Conservation (phyloP, 169 alveolate genomes). For the Ichthyophthirius multifiliis region DNA sequence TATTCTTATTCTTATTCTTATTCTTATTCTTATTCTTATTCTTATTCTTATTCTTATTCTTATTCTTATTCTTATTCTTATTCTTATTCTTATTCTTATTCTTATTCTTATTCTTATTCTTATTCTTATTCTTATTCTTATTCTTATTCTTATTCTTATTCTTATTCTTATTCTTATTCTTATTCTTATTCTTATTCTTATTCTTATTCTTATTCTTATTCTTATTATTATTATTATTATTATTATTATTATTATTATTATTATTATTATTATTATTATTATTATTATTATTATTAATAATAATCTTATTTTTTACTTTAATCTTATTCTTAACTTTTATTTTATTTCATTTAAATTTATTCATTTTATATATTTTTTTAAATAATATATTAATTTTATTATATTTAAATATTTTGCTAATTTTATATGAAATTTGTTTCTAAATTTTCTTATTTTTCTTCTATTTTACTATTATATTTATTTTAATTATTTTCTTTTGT, state of each 20-base stretch:
- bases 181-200: neutral
- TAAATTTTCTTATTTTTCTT: neutral
- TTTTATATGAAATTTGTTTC: neutral
- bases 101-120: neutral
- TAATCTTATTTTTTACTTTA: neutral
- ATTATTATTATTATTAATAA: neutral
- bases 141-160: neutral
- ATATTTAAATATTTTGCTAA: neutral
- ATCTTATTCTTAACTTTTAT: neutral
- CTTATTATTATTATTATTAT: neutral
- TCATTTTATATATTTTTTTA: neutral
- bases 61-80: neutral
- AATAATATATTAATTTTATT: neutral
- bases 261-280: neutral
- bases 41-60: neutral
- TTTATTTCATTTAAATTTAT: neutral
- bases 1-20: neutral
- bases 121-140: neutral
- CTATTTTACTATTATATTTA: neutral
- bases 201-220: neutral
- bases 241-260: neutral
- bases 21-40: neutral
- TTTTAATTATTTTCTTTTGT: neutral
- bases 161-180: neutral
- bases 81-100: neutral